Evolutionary conservation across 1,284 basidiomycete species (phyloP).

Genomic region (Trametes versicolor): DNA sequence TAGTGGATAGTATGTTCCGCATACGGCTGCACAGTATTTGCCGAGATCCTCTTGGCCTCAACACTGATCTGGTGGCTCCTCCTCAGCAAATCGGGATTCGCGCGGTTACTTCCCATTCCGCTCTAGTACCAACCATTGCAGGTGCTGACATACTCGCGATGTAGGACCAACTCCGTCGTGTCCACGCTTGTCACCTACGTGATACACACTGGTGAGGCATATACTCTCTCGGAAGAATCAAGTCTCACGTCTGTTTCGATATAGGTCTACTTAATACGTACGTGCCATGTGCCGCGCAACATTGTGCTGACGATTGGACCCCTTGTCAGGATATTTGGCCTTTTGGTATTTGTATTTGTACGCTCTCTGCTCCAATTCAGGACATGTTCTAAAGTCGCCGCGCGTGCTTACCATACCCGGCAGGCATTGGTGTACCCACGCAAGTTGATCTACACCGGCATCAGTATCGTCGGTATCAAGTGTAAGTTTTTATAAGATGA

Average conservation of each 20-base stretch:
- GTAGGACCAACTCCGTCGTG: neutral
- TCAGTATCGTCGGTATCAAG: constrained; percentile 9
- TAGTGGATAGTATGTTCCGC: neutral
- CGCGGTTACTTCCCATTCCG: neutral
- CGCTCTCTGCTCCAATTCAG: neutral
- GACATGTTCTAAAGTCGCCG: no score
- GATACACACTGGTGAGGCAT: neutral
- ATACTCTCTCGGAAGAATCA: neutral
- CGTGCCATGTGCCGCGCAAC: neutral
- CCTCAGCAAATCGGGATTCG: neutral
- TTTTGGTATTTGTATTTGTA: neutral
- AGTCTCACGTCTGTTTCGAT: neutral
- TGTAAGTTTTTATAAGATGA: neutral
- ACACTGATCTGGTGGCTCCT: neutral
- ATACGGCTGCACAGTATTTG: neutral
- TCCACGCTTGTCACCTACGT: neutral
- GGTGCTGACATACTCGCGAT: neutral
- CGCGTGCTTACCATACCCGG: neutral
- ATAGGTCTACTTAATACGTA: neutral
- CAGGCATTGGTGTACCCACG: constrained; percentile 1
- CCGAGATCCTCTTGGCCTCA: neutral
- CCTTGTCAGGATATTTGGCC: neutral
- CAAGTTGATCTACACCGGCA: constrained; percentile 1
- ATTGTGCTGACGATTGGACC: neutral
- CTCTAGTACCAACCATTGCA: neutral